Conservation (phyloP, 106 monocot species). For the Apostasia ramifera region DNA sequence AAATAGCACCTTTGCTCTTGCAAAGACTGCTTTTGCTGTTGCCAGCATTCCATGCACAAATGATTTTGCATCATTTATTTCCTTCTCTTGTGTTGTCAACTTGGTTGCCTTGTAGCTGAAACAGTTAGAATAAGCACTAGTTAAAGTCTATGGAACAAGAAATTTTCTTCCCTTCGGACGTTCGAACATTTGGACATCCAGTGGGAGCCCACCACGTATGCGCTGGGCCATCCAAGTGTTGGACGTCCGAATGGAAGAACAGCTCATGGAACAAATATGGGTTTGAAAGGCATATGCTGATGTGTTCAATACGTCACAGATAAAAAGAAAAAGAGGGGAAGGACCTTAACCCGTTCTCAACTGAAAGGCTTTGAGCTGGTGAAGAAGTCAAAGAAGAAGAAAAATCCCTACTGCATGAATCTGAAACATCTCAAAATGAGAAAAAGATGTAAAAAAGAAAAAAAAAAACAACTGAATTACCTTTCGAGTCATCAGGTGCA, state of each 20-base stretch:
- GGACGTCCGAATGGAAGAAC: too few species aligned
- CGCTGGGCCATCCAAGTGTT: neutral
- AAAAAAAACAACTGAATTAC: constrained; percentile 11
- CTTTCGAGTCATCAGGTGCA: constrained; percentile 85
- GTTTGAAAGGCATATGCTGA: too few species aligned
- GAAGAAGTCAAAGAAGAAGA: constrained; percentile 29
- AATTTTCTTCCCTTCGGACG: too few species aligned
- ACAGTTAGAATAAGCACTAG: neutral
- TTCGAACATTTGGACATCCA: neutral
- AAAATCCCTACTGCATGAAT: too few species aligned
- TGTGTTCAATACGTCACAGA: too few species aligned
- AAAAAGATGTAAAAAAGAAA: too few species aligned
- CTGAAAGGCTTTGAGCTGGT: constrained; percentile 27
- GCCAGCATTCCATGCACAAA: constrained; percentile 19
- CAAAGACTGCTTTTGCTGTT: constrained; percentile 32
- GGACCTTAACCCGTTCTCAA: constrained; percentile 48
- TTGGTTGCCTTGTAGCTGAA: constrained; percentile 36
- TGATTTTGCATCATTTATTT: constrained; percentile 31
- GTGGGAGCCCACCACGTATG: neutral
- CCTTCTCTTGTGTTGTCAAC: constrained; percentile 33
- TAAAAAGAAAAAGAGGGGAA: neutral
- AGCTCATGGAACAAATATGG: neutral
- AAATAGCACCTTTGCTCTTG: constrained; percentile 63
- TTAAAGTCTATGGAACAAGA: too few species aligned
- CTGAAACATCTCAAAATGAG: too few species aligned